Percentiles rank a stretch among this genome's conserved stretches.
Conservation (phyloP, 106 monocot species). For the Triglochin maritima region DNA sequence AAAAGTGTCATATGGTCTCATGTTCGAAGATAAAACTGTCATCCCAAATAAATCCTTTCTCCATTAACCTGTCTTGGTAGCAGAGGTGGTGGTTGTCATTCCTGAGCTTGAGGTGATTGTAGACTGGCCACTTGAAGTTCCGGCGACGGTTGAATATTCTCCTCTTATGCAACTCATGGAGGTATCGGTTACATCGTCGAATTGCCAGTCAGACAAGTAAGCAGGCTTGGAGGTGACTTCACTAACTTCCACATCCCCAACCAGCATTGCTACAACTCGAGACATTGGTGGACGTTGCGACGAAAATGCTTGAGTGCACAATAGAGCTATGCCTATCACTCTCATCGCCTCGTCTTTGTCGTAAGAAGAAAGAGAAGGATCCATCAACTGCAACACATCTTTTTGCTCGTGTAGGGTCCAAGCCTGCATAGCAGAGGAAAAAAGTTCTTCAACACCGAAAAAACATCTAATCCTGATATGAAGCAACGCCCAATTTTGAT, state of each 20-base stretch:
- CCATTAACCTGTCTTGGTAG: too few species aligned
- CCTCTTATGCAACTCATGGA: neutral
- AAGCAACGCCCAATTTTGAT: neutral
- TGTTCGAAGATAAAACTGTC: too few species aligned
- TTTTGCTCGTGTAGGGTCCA: slow-evolving; percentile 12
- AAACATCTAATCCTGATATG: neutral
- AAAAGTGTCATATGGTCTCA: too few species aligned
- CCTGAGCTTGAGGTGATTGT: too few species aligned
- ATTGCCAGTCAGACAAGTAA: slow-evolving; percentile 26
- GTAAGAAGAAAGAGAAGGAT: slow-evolving; percentile 1
- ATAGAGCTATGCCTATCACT: slow-evolving; percentile 47
- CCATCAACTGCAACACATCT: slow-evolving; percentile 11
- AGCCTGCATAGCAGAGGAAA: neutral
- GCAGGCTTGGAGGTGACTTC: slow-evolving; percentile 46
- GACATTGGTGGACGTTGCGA: slow-evolving; percentile 66
- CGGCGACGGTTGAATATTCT: too few species aligned
- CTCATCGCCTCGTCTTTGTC: slow-evolving; percentile 4
- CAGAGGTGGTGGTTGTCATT: too few species aligned
- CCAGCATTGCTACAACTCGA: slow-evolving; percentile 62
- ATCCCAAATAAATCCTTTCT: too few species aligned
- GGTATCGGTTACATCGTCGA: neutral
- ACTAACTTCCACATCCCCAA: slow-evolving; percentile 44
- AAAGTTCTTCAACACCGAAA: neutral
- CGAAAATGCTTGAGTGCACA: slow-evolving; percentile 73
- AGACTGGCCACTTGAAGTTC: too few species aligned